Evolutionary conservation across 2,329 filamentous ascomycete genomes (phyloP), one percentile per base, ranked within the genome.

Genomic region (Trichoderma sp.): DNA sequence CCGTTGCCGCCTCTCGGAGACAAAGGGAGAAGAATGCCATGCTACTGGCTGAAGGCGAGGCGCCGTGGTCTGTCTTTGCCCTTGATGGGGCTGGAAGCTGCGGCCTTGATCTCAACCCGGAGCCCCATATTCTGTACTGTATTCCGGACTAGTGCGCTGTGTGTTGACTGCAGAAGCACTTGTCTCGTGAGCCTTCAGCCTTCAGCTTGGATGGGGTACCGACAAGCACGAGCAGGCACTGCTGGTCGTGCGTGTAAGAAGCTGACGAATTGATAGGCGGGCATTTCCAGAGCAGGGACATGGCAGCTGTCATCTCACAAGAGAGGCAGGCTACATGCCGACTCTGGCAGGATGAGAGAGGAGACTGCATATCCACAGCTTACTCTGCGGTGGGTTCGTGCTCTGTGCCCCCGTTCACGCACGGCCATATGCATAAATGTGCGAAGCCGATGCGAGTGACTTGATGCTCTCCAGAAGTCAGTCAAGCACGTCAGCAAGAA

Each of bases 301-400:
- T 36, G 36, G 57, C 67, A 62, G 67, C 67, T 62, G 67, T 69
- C 67, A 69, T 69, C 67, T 62, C 67, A 62, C 67, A 69, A 30
- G 67, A 69, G 57, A 69, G 67, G 55, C 65, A 68, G 65, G 65
- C 65, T 23, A 61, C 57, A 53, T 28, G 47, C 67, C 59, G 57
- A 36, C 47, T 62, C 32, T 53, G 67, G 67, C 55, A 62, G 55
- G 57, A 69, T 69, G 39, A 34, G 43, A 28, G 67, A 69, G 57
- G 57, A 69, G 57, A 62, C 57, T 34, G 39, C 67, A 53, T 62
- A 53, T 62, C 36, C 67, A 62, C 67, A 69, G 67, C 67, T 69
- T 69, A 69, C 66, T 62, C 34, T 69, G 66, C 66, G 39, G 67
- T 50, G 67, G 67, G 67, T 62, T 69, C 55, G 67, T 62, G 26